Evolutionary conservation across 2,329 filamentous ascomycete genomes (phyloP).

Genomic region (Thelonectria olida): DNA sequence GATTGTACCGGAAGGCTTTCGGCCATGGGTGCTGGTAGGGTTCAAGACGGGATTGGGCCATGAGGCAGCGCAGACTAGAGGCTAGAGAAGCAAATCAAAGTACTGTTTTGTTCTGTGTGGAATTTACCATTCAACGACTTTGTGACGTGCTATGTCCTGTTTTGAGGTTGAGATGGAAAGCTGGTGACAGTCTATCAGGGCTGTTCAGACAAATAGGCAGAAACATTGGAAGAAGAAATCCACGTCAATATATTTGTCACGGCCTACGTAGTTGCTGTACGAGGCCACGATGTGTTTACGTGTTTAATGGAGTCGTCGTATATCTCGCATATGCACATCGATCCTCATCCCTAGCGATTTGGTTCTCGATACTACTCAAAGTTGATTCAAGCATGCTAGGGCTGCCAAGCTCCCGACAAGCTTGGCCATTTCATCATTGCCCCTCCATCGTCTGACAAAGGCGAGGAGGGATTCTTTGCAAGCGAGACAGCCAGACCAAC

Average conservation of each 20-base stretch:
- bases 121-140: neutral
- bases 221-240: neutral
- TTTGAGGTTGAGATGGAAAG: conserved; percentile 11
- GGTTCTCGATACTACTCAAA: too few species aligned
- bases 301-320: neutral
- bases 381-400: too few species aligned
- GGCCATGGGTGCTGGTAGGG: conserved; percentile 17
- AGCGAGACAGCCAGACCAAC: too few species aligned
- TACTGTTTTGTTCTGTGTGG: conserved; percentile 16
- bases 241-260: conserved; percentile 4
- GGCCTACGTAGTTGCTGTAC: neutral
- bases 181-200: neutral
- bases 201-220: neutral
- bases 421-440: neutral
- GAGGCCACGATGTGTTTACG: neutral
- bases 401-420: too few species aligned
- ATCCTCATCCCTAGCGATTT: neutral
- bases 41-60: conserved; percentile 18
- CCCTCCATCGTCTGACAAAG: neutral
- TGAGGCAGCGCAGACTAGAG: conserved; percentile 32
- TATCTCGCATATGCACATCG: neutral
- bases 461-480: too few species aligned
- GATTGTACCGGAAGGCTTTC: conserved; percentile 20
- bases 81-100: conserved; percentile 31
- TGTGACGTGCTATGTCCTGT: conserved; percentile 17